A percentile compares a stretch with the other conserved stretches of the same genome.
Evolutionary conservation across 805 yeast species (phyloP).

Genomic region (Myxozyma neglecta): DNA sequence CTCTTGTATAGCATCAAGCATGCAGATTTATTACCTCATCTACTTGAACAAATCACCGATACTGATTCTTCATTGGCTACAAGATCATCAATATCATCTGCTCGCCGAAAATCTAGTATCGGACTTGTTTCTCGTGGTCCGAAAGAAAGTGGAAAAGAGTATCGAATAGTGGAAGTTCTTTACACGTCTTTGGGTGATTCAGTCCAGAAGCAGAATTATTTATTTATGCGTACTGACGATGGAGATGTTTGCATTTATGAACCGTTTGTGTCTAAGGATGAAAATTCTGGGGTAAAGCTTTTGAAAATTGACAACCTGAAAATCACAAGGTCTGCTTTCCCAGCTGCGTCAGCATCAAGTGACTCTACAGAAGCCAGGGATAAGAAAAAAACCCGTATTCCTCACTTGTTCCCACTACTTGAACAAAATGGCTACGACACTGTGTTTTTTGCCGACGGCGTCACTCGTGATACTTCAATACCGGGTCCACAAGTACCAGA

Average conservation of each 20-base stretch:
- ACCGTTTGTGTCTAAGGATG: constrained; percentile 44
- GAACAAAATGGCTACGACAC: constrained; percentile 12
- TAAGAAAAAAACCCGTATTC: not conserved
- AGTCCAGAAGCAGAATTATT: constrained; percentile 55
- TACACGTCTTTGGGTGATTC: constrained; percentile 65
- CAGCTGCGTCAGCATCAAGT: not conserved
- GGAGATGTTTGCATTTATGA: constrained; percentile 75
- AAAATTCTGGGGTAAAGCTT: not conserved
- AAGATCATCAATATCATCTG: not conserved
- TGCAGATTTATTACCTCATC: constrained; percentile 5
- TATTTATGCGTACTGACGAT: constrained; percentile 73
- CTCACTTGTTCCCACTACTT: constrained; percentile 2
- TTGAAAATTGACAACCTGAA: not conserved
- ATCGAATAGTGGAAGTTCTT: constrained; percentile 47
- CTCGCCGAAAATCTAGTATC: constrained; percentile 22
- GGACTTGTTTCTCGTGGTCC: constrained; percentile 1
- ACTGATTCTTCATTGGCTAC: not conserved
- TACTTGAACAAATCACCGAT: not conserved
- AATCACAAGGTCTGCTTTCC: not conserved
- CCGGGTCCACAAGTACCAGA: constrained; percentile 34
- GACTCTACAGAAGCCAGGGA: not conserved
- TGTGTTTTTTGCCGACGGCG: constrained; percentile 5
- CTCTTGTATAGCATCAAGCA: not conserved
- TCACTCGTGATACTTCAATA: not conserved
- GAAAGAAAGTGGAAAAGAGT: not conserved